Evolutionary conservation across 805 yeast species (phyloP).

Genomic region (Wickerhamiella allomyrinae): DNA sequence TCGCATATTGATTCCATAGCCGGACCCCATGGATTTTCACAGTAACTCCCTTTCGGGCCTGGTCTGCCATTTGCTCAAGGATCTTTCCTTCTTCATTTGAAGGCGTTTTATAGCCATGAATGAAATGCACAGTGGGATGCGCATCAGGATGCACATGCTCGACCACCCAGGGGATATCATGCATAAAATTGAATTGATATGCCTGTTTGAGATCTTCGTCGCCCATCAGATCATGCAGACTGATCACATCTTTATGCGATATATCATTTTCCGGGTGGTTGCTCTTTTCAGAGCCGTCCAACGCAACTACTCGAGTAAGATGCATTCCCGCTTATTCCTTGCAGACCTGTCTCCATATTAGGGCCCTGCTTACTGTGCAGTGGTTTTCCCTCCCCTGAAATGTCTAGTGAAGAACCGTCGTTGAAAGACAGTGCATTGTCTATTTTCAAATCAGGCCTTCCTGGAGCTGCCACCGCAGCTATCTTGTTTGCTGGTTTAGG

Average conservation of each 20-base stretch:
- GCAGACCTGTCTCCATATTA: neutral
- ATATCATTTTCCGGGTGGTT: neutral
- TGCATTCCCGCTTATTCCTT: too few species aligned
- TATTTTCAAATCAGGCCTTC: slow-evolving; percentile 9
- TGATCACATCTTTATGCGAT: slow-evolving; percentile 7
- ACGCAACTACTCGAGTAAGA: slow-evolving; percentile 2
- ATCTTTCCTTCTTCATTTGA: neutral
- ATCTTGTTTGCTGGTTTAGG: slow-evolving; percentile 11
- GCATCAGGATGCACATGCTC: slow-evolving; percentile 11
- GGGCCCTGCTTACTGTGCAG: slow-evolving; percentile 1
- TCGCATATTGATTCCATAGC: slow-evolving; percentile 14
- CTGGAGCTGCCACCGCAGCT: slow-evolving; percentile 15
- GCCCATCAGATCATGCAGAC: slow-evolving; percentile 17
- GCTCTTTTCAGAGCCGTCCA: slow-evolving; percentile 1
- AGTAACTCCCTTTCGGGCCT: neutral
- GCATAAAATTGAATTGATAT: slow-evolving; percentile 25
- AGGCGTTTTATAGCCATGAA: slow-evolving; percentile 13
- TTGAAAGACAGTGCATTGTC: neutral
- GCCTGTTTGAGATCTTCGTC: slow-evolving; percentile 12
- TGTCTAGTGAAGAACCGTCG: too few species aligned
- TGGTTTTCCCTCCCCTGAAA: neutral
- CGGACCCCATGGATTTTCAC: slow-evolving; percentile 8
- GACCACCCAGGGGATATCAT: slow-evolving; percentile 18
- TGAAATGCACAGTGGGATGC: slow-evolving; percentile 13
- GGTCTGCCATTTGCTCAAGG: neutral